Evolutionary conservation across 768 basidiomycete genomes (phyloP), one percentile per base, ranked within the genome.

Genomic region (Naganishia vaughanmartiniae): DNA sequence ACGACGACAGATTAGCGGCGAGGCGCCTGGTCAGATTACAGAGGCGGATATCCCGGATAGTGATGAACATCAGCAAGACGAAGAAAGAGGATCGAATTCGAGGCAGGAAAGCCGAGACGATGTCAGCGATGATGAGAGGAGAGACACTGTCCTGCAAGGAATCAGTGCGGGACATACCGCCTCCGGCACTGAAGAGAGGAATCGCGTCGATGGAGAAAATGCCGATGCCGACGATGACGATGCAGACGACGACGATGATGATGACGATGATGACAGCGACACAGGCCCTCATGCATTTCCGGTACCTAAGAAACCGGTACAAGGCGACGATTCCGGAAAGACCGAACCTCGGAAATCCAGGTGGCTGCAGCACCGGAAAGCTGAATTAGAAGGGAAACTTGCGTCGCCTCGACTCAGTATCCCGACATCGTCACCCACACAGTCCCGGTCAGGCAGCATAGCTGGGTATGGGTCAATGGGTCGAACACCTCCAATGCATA

Each of bases 21-120:
- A 69, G 70, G 30, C 56, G 39, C 24, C 19, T 48, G 54, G 54
- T 12, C 39, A 15, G 30, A 65, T n/a, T 31, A 65, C 39, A 10
- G 81, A 83, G 30, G 91, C 91, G 24, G 92, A 91, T 79, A 89
- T 90, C 80, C 85, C 83, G 60, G 84, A 87, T 15, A 89, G 90
- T 54, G 86, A 86, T 14, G 85, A 86, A 51, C 83, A 90, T 45
- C 90, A 89, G 74, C 89, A 88, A 73, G 87, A 88, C n/a, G 39
- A 34, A 34, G 26, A 42, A 15, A n/a, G n/a, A 34, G 42, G 39
- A 34, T 36, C 36, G 15, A 15, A 1, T 24, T 63, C 60, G 42
- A 45, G 60, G 9, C 36, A 14, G 14, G 60, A 42, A 39, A 58
- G 30, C 14, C 33, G 7, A 4, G 30, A 31, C 10, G 33, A 39